These are phyloP conservation scores for Sporothrix curviconia DNA, from an alignment of 2,329 filamentous ascomycete species.

Conservation along the genomic window DNA sequence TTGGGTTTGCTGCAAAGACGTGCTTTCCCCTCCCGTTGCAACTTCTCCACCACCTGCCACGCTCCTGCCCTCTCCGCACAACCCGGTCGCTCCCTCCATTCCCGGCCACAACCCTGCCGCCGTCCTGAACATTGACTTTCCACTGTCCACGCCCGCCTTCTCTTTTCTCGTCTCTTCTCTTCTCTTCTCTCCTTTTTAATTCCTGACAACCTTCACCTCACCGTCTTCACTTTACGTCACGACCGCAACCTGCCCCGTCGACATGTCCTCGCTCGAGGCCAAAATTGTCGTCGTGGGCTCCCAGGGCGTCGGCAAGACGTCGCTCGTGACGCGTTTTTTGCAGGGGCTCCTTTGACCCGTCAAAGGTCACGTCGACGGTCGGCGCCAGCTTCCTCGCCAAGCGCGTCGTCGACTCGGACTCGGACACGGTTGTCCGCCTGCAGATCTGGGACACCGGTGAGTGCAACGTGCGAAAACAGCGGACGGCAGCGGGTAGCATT, in stretches of 20 bases:
- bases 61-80: constrained; percentile 1
- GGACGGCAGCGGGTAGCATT: too few species aligned
- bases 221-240: neutral
- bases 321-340: constrained; percentile 70
- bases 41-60: constrained; percentile 5
- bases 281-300: constrained; percentile 76
- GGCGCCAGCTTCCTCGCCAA: constrained; percentile 76
- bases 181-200: neutral
- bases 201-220: neutral
- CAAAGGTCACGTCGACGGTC: constrained; percentile 62
- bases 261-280: constrained; percentile 62
- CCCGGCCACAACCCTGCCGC: constrained; percentile 5
- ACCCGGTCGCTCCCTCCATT: neutral
- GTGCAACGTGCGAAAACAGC: too few species aligned
- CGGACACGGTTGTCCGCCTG: constrained; percentile 78
- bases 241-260: neutral
- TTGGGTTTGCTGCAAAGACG: too few species aligned
- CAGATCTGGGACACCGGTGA: constrained; percentile 91
- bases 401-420: constrained; percentile 73
- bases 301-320: constrained; percentile 75
- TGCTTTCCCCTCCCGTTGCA: neutral
- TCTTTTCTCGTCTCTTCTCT: neutral
- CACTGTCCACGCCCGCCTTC: neutral
- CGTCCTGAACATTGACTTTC: neutral
- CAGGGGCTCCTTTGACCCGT: constrained; percentile 62